Base-by-base conservation (phyloP, 805 yeast species). In the Candida xyloterini region DNA sequence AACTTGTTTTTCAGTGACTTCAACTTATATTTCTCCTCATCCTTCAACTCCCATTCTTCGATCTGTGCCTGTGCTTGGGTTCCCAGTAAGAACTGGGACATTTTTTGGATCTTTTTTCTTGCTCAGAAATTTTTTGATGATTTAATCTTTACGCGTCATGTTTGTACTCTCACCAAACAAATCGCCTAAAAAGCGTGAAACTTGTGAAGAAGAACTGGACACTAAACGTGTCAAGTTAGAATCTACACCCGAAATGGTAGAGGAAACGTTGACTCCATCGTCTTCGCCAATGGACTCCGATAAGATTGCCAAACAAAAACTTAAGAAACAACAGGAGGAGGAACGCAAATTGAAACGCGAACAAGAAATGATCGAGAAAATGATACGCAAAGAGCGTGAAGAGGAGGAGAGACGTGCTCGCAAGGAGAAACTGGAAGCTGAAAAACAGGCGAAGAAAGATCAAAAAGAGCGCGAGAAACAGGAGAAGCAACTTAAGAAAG, bases 381-480 rank as follows among this genome's bases (percentile, higher is more conserved):
- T 31, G 27, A 2, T 25, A 11, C 35, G 43, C 21, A 40, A 35
- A 36, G 43, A 44, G 27, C 43, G 31, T 30, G 43, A 38, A 26
- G 46, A 41, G 30, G 30, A 27, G n/a, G 48, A 51, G 39, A 54
- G 40, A 18, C 48, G 38, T 18, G 40, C 34, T 32, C 43, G 46
- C 10, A 56, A 50, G 35, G 74, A 15, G 25, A 57, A 57, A 34
- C 53, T 35, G 22, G 60, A 57, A 29, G 46, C 44, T 2, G 58
- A 51, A 38, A 44, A 47, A 32, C 42, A 41, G 39, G 44, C 55
- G 8, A 48, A 50, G 47, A 50, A 50, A 13, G 66, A 42, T 62
- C 62, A 60, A 56, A 36, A 52, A 47, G 48, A 57, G 51, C 35
- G 48, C 33, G 59, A 40, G 50, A 57, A 43, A 38, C 35, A 58